Evolutionary conservation across 805 yeast genomes (phyloP), one percentile per base, ranked within the genome.

Genomic region (Diddensiella transvaalensis): DNA sequence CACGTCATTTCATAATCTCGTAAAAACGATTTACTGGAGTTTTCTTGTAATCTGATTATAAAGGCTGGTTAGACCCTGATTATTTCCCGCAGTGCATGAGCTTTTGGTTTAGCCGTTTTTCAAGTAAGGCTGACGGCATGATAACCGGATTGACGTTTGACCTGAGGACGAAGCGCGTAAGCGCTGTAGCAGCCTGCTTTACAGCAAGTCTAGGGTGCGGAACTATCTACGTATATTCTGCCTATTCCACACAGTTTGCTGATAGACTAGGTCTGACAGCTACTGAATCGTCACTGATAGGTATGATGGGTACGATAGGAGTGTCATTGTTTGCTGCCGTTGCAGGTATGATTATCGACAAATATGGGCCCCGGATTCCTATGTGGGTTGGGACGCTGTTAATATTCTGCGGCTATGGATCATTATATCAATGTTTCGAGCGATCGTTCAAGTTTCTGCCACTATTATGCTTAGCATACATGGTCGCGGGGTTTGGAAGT

Each of bases 161-260:
- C 18, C 17, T 23, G 11, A 19, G 33, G 18, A 6, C 5, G 8
- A 40, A 40, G 15, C 23, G 43, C 6, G 8, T 22, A 5, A 21
- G 22, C 6, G 48, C 59, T 4, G 39, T 57, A 2, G 42, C 42
- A 40, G 45, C 51, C 26, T 32, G 48, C 39, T 55, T 50, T 15
- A 26, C 46, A 15, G 59, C 59, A 15, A 46, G 54, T 32, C 47
- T 59, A 8, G 63, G 59, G 29, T 59, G 77, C 22, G 91, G 91
- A 1, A 85, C 89, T 1, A 68, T 82, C 51, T 84, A 84, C 62
- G 68, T 83, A 30, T 84, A 79, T 63, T 79, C 85, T 3, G 83
- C 85, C 0, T 84, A 79, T 60, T 79, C 86, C 40, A 87, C 90
- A 0, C 90, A 85, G 59, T 69, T 83, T 47, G 86, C 87, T 1